Conservation (phyloP, 305 asterid species). For the Striga hermonthica region DNA sequence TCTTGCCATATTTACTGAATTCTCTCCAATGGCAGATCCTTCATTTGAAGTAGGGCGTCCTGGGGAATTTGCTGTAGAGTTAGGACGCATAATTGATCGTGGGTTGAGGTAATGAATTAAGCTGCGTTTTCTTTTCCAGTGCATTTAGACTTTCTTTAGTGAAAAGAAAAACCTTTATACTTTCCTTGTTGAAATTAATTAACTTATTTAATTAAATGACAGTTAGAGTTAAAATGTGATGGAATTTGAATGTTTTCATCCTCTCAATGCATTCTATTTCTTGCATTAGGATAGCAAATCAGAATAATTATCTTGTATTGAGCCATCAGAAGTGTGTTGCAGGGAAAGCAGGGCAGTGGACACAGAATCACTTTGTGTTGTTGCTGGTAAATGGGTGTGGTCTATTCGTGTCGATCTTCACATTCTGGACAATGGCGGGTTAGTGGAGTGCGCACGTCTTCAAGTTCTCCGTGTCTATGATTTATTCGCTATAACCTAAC, state of each 20-base stretch:
- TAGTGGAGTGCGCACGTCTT: conserved; percentile 30
- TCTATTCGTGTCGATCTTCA: conserved; percentile 87
- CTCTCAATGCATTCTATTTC: no score
- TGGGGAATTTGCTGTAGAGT: conserved; percentile 80
- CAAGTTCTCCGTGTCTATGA: conserved; percentile 10
- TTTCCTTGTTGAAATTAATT: conserved; percentile 10
- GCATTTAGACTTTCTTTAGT: not conserved
- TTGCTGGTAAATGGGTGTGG: conserved; percentile 94
- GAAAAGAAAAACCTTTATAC: no score
- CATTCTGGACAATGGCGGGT: conserved; percentile 93
- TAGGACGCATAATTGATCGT: conserved; percentile 92
- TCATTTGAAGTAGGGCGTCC: conserved; percentile 91
- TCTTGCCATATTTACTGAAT: conserved; percentile 77
- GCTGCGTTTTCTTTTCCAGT: not conserved
- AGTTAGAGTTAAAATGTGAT: conserved; percentile 12
- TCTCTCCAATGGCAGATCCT: conserved; percentile 99
- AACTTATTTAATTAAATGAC: conserved; percentile 14
- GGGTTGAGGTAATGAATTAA: conserved; percentile 66
- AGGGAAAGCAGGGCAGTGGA: conserved; percentile 98
- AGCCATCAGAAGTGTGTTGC: conserved; percentile 21
- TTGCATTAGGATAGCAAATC: no score
- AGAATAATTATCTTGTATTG: no score
- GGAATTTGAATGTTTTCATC: not conserved
- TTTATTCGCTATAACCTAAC: conserved; percentile 14
- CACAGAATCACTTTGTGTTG: conserved; percentile 90